A percentile compares a stretch with the other conserved stretches of the same genome.
Conservation (phyloP, 257 asterid species). For the Thymus mandschuricus region DNA sequence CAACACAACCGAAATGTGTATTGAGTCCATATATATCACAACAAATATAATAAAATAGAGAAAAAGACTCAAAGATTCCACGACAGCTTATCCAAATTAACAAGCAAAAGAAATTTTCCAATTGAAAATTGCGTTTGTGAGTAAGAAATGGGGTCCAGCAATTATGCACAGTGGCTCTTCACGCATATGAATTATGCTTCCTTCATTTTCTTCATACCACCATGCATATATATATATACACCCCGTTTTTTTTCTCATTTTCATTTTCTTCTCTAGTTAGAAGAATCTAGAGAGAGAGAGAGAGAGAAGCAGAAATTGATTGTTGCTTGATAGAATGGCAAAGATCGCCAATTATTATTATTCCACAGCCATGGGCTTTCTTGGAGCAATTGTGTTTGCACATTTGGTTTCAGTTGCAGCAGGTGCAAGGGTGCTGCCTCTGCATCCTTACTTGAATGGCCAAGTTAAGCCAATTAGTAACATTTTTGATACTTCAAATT, state of each 20-base stretch:
- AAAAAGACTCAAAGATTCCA: neutral
- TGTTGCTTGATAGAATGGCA: constrained; percentile 37
- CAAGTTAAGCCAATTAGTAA: constrained; percentile 44
- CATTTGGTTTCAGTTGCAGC: constrained; percentile 44
- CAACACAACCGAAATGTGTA: neutral
- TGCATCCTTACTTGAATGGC: constrained; percentile 63
- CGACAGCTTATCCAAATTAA: constrained; percentile 14
- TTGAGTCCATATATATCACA: too few relatives aligned
- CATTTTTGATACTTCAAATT: constrained; percentile 79
- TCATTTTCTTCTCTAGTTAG: constrained; percentile 17
- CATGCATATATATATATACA: constrained; percentile 16
- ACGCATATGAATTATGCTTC: neutral
- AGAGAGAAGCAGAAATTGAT: constrained; percentile 14
- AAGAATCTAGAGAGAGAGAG: neutral
- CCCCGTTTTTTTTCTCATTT: neutral
- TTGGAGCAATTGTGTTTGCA: constrained; percentile 38
- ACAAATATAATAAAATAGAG: neutral
- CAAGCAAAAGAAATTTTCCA: neutral
- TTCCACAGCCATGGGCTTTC: constrained; percentile 31
- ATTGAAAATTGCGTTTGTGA: constrained; percentile 5
- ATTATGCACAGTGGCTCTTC: constrained; percentile 9
- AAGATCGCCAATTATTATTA: constrained; percentile 21
- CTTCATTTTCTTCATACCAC: neutral
- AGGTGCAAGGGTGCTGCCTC: constrained; percentile 42
- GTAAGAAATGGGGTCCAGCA: constrained; percentile 36